Evolutionary conservation across 2,329 filamentous ascomycete genomes (phyloP).

Genomic region (Venturia effusa): DNA sequence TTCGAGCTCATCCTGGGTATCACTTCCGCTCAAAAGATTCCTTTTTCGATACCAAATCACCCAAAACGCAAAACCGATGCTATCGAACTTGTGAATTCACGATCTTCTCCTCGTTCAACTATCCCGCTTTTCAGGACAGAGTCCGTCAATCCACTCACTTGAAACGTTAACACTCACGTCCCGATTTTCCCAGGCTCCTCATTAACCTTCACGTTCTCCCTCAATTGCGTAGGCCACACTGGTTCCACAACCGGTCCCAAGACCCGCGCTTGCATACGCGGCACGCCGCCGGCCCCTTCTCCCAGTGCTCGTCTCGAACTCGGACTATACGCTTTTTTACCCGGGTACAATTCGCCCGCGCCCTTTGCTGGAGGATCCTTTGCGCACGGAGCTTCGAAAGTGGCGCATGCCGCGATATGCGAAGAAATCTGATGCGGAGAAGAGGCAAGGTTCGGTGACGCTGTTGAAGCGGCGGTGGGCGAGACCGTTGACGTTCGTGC

Average conservation of each 20-base stretch:
- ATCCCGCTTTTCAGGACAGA: no score
- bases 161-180: not conserved
- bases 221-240: not conserved
- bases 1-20: not conserved
- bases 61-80: no score
- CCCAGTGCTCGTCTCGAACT: no score
- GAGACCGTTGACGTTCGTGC: not conserved
- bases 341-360: not conserved
- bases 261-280: not conserved
- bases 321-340: not conserved
- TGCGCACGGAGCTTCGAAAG: not conserved
- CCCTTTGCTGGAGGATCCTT: not conserved
- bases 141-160: no score
- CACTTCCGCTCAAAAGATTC: not conserved
- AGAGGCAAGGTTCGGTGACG: not conserved
- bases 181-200: not conserved
- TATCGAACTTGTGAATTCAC: no score
- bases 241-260: not conserved
- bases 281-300: not conserved
- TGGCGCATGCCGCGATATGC: not conserved
- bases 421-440: not conserved
- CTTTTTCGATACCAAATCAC: no score
- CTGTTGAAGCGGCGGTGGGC: not conserved
- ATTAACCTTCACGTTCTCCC: not conserved
- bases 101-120: no score